Base-by-base conservation (phyloP, 352 stramenopile genomes). In the Phytophthora brassicae region DNA sequence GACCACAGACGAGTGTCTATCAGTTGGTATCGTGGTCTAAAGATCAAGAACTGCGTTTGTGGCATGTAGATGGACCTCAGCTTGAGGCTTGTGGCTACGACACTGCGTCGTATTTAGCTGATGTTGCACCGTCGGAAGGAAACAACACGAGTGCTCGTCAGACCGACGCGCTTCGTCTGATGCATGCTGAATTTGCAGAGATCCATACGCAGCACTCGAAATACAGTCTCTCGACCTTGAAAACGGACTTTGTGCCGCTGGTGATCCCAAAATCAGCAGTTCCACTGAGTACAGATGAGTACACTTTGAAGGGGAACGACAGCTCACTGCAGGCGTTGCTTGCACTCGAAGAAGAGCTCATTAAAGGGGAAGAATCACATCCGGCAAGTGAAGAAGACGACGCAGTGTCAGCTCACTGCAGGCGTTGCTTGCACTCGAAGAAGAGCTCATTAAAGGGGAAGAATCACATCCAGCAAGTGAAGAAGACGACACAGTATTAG, bases 11-110 rank as follows among this genome's bases (percentile, higher is more conserved):
- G 2, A 74, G 53, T 29, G 59, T 75, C 5, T 94, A 81, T 16
- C 86, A 92, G 60, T 56, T 92, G 12, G 75, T 94, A 11, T 92
- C 86, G 17, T 94, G 82, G 83, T 75, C 79, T 0, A 92, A 94
- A 72, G 82, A 89, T 51, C 84, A 94, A 47, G 80, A 92, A 22
- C 58, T 94, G 5, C 78, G 83, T 3, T 55, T 94, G 59, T 92
- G 83, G 85, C 71, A 75, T 26, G 61, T 93, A 13, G 82, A 95
- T 44, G 48, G 72, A 13, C 73, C 78, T 29, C 80, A 88, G 26
- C 52, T 92, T 20, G 75, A 88, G 28, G 81, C 79, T 0, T 89
- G 79, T 24, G 81, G 81, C 11, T 82, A 77, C 24, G 74, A 88
- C 42, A 78, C 71, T 12, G 69, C 71, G 20, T 77, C 68, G 4